phyloP scores from a whole-genome alignment of 768 basidiomycete species.

The Lactarius quietus region DNA sequence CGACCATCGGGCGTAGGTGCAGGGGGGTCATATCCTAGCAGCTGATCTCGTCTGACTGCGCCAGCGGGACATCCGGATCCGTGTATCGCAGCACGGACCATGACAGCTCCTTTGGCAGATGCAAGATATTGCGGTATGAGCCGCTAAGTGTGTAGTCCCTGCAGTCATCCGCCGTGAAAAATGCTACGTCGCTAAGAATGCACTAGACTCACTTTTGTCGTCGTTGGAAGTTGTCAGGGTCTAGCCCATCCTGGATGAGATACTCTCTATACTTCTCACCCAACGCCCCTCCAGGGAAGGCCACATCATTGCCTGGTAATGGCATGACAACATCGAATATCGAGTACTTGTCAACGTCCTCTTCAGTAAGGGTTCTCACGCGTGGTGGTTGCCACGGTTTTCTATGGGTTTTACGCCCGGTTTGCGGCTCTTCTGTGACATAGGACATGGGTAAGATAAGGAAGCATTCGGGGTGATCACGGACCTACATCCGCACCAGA shows the following conservation, averaged over 20 bases:
- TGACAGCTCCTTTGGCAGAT: constrained; percentile 74
- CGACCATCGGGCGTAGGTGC: constrained; percentile 64
- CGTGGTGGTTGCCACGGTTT: constrained; percentile 63
- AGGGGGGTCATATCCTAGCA: constrained; percentile 78
- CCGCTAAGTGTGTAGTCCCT: constrained; percentile 93
- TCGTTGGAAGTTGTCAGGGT: constrained; percentile 83
- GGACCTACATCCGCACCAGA: constrained; percentile 16
- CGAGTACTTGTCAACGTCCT: constrained; percentile 73
- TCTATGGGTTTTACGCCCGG: constrained; percentile 31
- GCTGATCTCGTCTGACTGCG: constrained; percentile 94
- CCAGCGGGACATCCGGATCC: constrained; percentile 87
- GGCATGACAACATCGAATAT: constrained; percentile 98
- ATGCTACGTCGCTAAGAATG: neutral
- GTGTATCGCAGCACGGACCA: constrained; percentile 88
- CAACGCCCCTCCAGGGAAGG: constrained; percentile 84
- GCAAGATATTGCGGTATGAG: constrained; percentile 89
- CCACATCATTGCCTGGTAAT: constrained; percentile 92
- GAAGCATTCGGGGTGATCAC: neutral
- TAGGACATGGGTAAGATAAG: neutral
- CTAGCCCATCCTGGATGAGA: constrained; percentile 79
- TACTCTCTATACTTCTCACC: constrained; percentile 84
- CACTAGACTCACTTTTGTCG: constrained; percentile 71
- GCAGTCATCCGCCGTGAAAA: constrained; percentile 9
- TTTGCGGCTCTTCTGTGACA: constrained; percentile 15
- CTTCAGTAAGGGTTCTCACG: constrained; percentile 74